Base-by-base conservation (phyloP, 345 rosid species). In the Populus nigra region DNA sequence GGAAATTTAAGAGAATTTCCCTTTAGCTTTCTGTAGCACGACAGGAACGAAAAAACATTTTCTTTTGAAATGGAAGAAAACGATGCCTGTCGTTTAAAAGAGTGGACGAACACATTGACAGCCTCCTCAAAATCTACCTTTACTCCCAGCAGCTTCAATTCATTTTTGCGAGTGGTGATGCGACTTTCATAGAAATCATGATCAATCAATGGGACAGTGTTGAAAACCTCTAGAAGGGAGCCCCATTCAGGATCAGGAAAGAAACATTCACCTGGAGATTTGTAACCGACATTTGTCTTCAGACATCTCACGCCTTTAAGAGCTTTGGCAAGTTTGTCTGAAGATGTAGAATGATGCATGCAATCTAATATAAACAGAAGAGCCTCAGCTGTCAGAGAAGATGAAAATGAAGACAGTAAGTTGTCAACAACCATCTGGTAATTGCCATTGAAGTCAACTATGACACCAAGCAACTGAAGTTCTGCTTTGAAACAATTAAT, bases 381-480 rank as follows among this genome's bases (percentile, higher is more conserved):
- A 57, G 87, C 90, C 66, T 89, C 90, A 0, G 87, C 59, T 16
- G 88, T 41, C 71, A 85, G 55, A 74, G 22, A 49, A 16, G 2
- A 35, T 0, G 84, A 66, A 41, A 8, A 41, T 2, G 80, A 23
- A 47, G 87, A 11, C 1, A 71, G 18, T 77, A 93, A 13, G 84
- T 84, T 38, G 27, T 84, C 73, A 23, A 71, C 68, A 7, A 91
- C 84, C n/a, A 88, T 76, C 36, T 85, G 74, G 76, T 85, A 75
- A 71, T 68, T 84, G 12, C 23, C 7, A 9, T 25, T 15, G 73
- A 86, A 86, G 68, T 83, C 74, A 65, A 82, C 87, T 1, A 76
- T 66, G 57, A 91, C 92, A 1, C 96, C 98, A 22, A 93, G 93
- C 82, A 87, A 67, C 68, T 69, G 7, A n/a, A 93, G 93, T 61